A percentile compares a stretch with the other conserved stretches of the same genome.
Conservation (phyloP, 2,329 filamentous ascomycete species). For the Neobulgaria alba region DNA sequence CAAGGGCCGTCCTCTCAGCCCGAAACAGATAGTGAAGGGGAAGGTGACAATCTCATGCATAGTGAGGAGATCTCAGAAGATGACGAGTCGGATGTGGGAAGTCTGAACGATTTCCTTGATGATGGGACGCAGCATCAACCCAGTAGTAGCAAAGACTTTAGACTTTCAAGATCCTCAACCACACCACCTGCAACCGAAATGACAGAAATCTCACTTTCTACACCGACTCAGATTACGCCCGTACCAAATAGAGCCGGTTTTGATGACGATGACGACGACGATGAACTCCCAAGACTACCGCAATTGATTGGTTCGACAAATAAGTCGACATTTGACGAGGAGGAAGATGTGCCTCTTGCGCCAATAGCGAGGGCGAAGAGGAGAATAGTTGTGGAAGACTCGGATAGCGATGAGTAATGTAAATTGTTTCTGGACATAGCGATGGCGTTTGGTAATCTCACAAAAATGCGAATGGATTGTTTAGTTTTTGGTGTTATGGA, state of each 20-base stretch:
- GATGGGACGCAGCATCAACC: constrained; percentile 37
- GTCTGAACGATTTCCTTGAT: constrained; percentile 48
- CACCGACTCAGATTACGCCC: constrained; percentile 32
- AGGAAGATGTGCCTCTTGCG: constrained; percentile 3
- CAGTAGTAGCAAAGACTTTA: constrained; percentile 32
- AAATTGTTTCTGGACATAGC: constrained; percentile 12
- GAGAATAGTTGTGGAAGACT: constrained; percentile 12
- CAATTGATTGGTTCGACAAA: constrained; percentile 2
- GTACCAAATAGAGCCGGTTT: too few relatives aligned
- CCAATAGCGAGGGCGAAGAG: constrained; percentile 2
- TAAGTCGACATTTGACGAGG: neutral
- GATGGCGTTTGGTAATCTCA: constrained; percentile 11
- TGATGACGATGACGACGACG: constrained; percentile 29
- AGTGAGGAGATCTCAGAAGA: constrained; percentile 44
- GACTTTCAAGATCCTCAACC: constrained; percentile 11
- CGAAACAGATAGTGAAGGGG: constrained; percentile 13
- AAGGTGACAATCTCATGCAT: constrained; percentile 26
- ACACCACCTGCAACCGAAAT: constrained; percentile 7
- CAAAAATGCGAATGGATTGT: neutral
- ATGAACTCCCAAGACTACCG: constrained; percentile 5
- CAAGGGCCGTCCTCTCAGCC: constrained; percentile 1
- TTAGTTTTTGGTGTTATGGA: too few relatives aligned
- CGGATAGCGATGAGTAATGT: constrained; percentile 21
- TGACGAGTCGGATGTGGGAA: constrained; percentile 36
- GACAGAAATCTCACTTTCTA: constrained; percentile 30